A percentile compares a stretch with the other conserved stretches of the same genome.
Evolutionary conservation across 176 grass and related monocot species (phyloP).

Genomic region (Avena insularis): DNA sequence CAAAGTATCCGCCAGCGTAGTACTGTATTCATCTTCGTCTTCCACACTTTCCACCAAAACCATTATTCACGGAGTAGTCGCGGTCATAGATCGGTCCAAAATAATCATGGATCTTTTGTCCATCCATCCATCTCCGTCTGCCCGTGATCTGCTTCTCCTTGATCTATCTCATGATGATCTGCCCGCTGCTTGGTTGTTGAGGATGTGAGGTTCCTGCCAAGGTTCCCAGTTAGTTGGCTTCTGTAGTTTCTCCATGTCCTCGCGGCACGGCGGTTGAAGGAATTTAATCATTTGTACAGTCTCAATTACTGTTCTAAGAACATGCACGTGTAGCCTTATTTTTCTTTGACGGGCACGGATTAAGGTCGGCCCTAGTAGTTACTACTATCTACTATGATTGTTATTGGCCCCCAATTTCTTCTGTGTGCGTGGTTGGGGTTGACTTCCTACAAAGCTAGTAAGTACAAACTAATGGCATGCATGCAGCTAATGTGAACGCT

Average conservation of each 20-base stretch:
- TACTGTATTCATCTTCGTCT: background rate
- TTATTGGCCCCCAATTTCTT: background rate
- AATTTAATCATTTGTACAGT: background rate
- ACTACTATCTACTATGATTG: too few relatives aligned
- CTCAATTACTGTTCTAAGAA: too few relatives aligned
- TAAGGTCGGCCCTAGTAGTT: too few relatives aligned
- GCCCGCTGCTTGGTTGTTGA: background rate
- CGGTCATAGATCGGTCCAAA: background rate
- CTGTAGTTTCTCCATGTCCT: background rate
- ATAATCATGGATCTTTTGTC: background rate
- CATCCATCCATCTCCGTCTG: background rate
- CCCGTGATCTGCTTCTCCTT: background rate
- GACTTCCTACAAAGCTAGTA: too few relatives aligned
- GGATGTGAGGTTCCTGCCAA: background rate
- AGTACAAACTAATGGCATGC: too few relatives aligned
- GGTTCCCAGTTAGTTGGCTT: background rate
- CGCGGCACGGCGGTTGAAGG: background rate
- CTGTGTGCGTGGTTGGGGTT: background rate
- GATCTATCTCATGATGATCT: background rate
- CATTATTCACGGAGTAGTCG: background rate
- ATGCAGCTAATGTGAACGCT: constrained; percentile 12
- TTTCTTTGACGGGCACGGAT: too few relatives aligned
- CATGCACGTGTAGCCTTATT: too few relatives aligned
- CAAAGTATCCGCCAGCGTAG: background rate
- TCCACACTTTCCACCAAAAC: background rate